Evolutionary conservation across 306 rosid genomes (phyloP).

Genomic region (Astragalus membranaceus): DNA sequence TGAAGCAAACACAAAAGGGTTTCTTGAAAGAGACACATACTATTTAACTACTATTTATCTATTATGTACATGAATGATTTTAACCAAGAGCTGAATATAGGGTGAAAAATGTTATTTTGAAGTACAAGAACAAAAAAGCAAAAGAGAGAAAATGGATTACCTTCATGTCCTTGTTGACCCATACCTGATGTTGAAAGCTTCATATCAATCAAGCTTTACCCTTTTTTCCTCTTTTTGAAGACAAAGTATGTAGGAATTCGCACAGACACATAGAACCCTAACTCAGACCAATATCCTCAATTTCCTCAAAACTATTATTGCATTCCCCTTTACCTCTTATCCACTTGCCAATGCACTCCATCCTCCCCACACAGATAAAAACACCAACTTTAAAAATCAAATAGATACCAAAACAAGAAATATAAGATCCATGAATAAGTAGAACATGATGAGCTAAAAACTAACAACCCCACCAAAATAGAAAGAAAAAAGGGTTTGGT

Average conservation of each 20-base stretch:
- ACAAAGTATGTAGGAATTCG: conserved; percentile 21
- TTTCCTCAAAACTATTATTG: conserved; percentile 23
- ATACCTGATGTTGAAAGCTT: conserved; percentile 84
- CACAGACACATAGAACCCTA: conserved; percentile 41
- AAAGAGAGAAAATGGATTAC: conserved; percentile 30
- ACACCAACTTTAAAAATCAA: conserved; percentile 21
- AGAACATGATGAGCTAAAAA: conserved; percentile 5
- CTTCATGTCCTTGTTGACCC: conserved; percentile 80
- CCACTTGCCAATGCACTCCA: conserved; percentile 31
- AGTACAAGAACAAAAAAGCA: background rate
- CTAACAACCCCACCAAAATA: conserved; percentile 19
- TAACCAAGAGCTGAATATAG: conserved; percentile 4
- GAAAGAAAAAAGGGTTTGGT: background rate
- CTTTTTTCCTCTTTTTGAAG: conserved; percentile 13
- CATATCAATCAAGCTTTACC: conserved; percentile 44
- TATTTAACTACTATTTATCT: background rate
- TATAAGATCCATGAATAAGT: conserved; percentile 19
- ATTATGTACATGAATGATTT: background rate
- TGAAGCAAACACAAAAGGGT: conserved; percentile 7
- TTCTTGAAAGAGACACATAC: conserved; percentile 20
- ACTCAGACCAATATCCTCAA: conserved; percentile 14
- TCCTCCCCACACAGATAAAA: background rate
- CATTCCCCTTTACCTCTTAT: conserved; percentile 29
- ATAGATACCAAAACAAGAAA: conserved; percentile 12
- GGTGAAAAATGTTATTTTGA: background rate